Evolutionary conservation across 176 grass and related monocot genomes (phyloP).

Genomic region (Ananas comosus): DNA sequence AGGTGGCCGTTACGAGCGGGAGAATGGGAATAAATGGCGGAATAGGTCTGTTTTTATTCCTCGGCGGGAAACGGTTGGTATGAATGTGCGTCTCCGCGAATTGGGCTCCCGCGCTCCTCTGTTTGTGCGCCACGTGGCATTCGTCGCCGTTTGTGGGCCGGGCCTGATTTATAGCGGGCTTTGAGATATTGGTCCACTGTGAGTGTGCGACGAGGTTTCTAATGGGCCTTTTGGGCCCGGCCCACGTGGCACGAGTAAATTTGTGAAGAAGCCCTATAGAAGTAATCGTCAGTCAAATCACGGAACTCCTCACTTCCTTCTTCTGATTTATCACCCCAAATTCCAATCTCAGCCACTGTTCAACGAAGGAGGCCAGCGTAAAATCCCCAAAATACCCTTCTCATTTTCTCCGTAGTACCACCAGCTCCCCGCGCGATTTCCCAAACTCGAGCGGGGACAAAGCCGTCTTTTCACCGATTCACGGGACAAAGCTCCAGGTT

Average conservation of each 20-base stretch:
- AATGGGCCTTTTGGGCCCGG: too few species aligned
- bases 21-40: slow-evolving; percentile 17
- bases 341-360: background rate
- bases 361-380: background rate
- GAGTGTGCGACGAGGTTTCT: too few species aligned
- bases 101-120: background rate
- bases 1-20: slow-evolving; percentile 15
- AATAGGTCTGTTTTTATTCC: slow-evolving; percentile 16
- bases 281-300: slow-evolving; percentile 13
- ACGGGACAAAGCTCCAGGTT: background rate
- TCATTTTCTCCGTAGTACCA: background rate
- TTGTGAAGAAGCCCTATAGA: background rate
- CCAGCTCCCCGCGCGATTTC: background rate
- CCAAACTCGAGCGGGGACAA: background rate
- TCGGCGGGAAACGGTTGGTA: slow-evolving; percentile 4
- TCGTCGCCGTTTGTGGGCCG: background rate
- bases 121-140: background rate
- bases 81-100: background rate
- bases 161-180: too few species aligned
- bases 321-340: background rate
- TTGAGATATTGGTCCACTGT: too few species aligned
- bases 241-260: too few species aligned
- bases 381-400: slow-evolving; percentile 12
- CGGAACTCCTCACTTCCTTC: background rate
- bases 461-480: slow-evolving; percentile 2